Evolutionary conservation across 2,329 filamentous ascomycete species (phyloP), one percentile per base, ranked within the genome.

Genomic region (Neofusicoccum parvum): DNA sequence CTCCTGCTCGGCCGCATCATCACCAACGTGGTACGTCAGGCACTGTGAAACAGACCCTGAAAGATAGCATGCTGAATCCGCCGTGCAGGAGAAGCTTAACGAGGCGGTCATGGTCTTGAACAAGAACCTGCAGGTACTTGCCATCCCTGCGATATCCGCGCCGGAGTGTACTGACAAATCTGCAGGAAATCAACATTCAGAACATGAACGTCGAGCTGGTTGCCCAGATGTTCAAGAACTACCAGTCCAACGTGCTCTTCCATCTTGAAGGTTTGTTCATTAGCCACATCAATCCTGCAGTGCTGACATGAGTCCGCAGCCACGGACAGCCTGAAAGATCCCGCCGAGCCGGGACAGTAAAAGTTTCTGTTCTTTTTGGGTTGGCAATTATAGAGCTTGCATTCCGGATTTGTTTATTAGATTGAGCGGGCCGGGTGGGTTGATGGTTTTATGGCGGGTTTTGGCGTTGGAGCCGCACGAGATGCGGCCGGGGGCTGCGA

Each of bases 201-300:
- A 99, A 98, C 78, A 97, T 98, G 93, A 96, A 99, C 75, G 92
- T 97, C 41, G 95, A 98, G 80, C 86, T 98, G 2, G 95, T 98
- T 5, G 94, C 94, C 0, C 94, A 98, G 76, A 99, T 99, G 95
- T 99, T 98, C 84, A 97, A 98, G 82, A 99, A 98, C 80, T 99
- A 99, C 77, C 94, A 97, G 78, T 97, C 93, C 11, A 99, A 98
- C 72, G 94, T 98, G 14, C 82, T 98, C 5, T 98, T 99, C 77
- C 95, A 99, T 73, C 85, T 99, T 5, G 95, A 98, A 88, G 95
- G 95, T 96, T 83, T 70, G 76, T 59, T 43, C 6, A n/a, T 5
- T 48, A 14, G 6, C 15, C 1, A n/a, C 23, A 36, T 32, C 36
- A 41, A 50, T 6, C 17, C 36, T n/a, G 14, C 32, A 20, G 34